These are phyloP conservation scores for Hypholoma fasciculare DNA, from an alignment of 768 basidiomycete species.

Conservation along the genomic window DNA sequence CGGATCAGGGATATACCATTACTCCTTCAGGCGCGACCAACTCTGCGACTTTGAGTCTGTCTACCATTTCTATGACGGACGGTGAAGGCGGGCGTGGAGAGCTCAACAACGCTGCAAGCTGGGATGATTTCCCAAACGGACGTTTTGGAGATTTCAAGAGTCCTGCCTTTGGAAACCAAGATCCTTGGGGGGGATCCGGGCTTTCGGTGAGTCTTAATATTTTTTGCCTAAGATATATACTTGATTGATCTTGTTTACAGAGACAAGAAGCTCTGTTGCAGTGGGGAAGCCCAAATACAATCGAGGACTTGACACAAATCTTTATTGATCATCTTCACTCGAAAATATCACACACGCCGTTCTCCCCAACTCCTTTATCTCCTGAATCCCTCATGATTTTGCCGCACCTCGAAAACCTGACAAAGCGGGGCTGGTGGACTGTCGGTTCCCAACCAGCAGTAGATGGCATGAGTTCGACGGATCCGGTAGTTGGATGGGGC, in stretches of 20 bases:
- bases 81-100: slow-evolving; percentile 70
- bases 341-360: slow-evolving; percentile 77
- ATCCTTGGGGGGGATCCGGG: slow-evolving; percentile 73
- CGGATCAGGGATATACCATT: slow-evolving; percentile 45
- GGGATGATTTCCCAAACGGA: slow-evolving; percentile 98
- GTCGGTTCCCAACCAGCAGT: slow-evolving; percentile 96
- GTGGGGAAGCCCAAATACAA: slow-evolving; percentile 73
- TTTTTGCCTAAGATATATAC: neutral
- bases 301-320: slow-evolving; percentile 71
- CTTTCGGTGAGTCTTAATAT: slow-evolving; percentile 45
- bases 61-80: slow-evolving; percentile 47
- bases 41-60: slow-evolving; percentile 57
- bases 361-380: slow-evolving; percentile 81
- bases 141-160: slow-evolving; percentile 97
- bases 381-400: slow-evolving; percentile 83
- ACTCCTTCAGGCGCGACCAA: slow-evolving; percentile 67
- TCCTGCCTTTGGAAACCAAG: slow-evolving; percentile 87
- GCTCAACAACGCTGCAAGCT: slow-evolving; percentile 72
- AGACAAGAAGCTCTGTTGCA: slow-evolving; percentile 59
- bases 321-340: slow-evolving; percentile 83
- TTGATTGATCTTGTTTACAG: slow-evolving; percentile 33
- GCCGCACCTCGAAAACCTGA: slow-evolving; percentile 73
- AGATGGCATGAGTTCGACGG: slow-evolving; percentile 72
- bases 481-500: slow-evolving; percentile 90
- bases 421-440: slow-evolving; percentile 88